Base-by-base conservation (phyloP, 1,284 basidiomycete species). In the Thecaphora thlaspeos region DNA sequence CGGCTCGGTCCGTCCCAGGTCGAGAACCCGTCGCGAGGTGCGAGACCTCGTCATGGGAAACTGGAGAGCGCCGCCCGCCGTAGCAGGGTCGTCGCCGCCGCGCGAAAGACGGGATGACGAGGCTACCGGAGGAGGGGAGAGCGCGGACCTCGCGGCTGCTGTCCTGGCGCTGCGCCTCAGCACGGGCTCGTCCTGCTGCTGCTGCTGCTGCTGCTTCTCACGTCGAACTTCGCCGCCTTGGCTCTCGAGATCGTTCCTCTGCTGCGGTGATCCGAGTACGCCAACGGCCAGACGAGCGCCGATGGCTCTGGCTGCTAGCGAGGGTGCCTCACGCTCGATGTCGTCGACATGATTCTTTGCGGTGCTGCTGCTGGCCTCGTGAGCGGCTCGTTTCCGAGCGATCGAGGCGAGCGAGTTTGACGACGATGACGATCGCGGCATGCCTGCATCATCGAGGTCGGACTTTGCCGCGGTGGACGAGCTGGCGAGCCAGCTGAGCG, bases 401-500 rank as follows among this genome's bases (percentile, higher is more conserved):
- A 60, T 41, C 21, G 65, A 64, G 12, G 56, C 53, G 40, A 68
- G 57, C 24, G 61, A 58, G 45, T 56, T 49, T 36, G 65, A 59
- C 51, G 61, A 64, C 17, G 61, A 57, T 7, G 26, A 28, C 26
- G 65, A 64, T 3, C 40, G 58, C 1, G 65, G 61, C 22, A 64
- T 61, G 49, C 54, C 54, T 10, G 65, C 46, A 4, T 61, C 55
- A 8, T 48, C 54, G 41, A 19, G 14, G 22, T 51, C 42, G 10
- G 46, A 48, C 14, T 61, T 49, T 15, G 60, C 48, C 2, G 52
- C 43, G 7, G 56, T 39, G 11, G 49, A 43, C 15, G 53, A 62
- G 28, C 54, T 41, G 11, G 58, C 56, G 34, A 70, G 53, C 68
- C 68, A 70, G 4, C 62, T 56, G 14, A 70, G 37, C 8, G 68